These are phyloP conservation scores for Phalaenopsis equestris DNA, from an alignment of 106 monocot genomes.

Conservation along the genomic window DNA sequence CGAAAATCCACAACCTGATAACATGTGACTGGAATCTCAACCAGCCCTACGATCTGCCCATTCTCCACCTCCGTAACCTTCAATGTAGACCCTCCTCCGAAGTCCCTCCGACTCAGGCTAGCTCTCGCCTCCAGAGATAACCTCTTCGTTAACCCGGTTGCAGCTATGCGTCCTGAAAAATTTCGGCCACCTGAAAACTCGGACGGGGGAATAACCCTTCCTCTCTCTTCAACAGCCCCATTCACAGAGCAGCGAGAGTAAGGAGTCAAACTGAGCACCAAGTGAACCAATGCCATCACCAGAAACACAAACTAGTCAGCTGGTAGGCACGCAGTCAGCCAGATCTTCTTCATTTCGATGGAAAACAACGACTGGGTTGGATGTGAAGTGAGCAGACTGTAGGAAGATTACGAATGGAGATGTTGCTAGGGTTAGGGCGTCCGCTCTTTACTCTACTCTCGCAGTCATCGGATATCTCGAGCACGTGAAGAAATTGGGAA, in stretches of 20 bases:
- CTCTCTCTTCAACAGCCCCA: constrained; percentile 8
- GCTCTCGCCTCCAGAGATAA: constrained; percentile 2
- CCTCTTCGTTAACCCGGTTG: constrained; percentile 3
- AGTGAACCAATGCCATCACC: constrained; percentile 52
- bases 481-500: neutral
- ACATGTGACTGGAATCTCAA: constrained; percentile 81
- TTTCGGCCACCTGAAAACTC: neutral
- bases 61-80: constrained; percentile 31
- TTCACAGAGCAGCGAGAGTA: constrained; percentile 13
- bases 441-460: neutral
- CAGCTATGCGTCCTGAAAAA: constrained; percentile 1
- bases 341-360: neutral
- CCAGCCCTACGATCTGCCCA: constrained; percentile 23
- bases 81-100: constrained; percentile 23
- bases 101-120: constrained; percentile 10
- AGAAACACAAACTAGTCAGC: neutral
- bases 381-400: neutral
- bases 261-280: constrained; percentile 20
- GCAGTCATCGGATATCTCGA: neutral
- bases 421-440: neutral
- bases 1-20: constrained; percentile 52
- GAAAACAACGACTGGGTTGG: neutral
- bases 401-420: neutral
- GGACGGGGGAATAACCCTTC: constrained; percentile 7
- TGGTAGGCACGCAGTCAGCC: neutral